phyloP scores from a whole-genome alignment of 169 alveolate species.

The Cryptosporidium ubiquitum region DNA sequence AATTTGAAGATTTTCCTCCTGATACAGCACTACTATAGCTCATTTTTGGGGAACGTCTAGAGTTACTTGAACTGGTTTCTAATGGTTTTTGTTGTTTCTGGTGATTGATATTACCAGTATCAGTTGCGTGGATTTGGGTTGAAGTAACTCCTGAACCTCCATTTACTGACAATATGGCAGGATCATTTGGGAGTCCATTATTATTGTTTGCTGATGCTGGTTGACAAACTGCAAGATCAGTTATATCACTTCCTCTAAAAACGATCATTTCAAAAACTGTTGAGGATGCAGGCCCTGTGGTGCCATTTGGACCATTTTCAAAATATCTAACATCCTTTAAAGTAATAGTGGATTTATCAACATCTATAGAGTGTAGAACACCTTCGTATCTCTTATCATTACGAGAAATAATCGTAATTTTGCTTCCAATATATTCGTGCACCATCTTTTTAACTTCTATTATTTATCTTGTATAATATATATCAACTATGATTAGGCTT shows the following conservation, averaged over 20 bases:
- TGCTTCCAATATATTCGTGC: constrained; percentile 70
- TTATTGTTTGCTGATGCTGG: background rate
- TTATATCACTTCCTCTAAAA: constrained; percentile 71
- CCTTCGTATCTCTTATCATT: constrained; percentile 70
- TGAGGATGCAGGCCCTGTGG: constrained; percentile 50
- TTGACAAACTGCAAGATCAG: constrained; percentile 71
- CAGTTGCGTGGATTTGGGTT: background rate
- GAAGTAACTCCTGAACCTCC: background rate
- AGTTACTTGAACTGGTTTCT: background rate
- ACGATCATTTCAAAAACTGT: constrained; percentile 70
- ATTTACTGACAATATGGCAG: constrained; percentile 53
- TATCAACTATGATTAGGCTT: background rate
- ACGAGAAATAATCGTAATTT: constrained; percentile 66
- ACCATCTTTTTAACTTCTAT: constrained; percentile 29
- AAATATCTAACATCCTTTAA: constrained; percentile 69
- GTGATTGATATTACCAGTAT: background rate
- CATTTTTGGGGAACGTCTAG: constrained; percentile 16
- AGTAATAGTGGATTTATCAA: constrained; percentile 62
- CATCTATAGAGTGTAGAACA: constrained; percentile 66
- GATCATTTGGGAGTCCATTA: constrained; percentile 28
- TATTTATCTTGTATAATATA: background rate
- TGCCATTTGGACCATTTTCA: constrained; percentile 30
- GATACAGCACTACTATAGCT: constrained; percentile 13
- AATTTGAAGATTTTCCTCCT: background rate
- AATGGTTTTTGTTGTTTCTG: background rate